These are phyloP conservation scores for Nothophoma quercina DNA, from an alignment of 2,329 filamentous ascomycete species.

Conservation along the genomic window DNA sequence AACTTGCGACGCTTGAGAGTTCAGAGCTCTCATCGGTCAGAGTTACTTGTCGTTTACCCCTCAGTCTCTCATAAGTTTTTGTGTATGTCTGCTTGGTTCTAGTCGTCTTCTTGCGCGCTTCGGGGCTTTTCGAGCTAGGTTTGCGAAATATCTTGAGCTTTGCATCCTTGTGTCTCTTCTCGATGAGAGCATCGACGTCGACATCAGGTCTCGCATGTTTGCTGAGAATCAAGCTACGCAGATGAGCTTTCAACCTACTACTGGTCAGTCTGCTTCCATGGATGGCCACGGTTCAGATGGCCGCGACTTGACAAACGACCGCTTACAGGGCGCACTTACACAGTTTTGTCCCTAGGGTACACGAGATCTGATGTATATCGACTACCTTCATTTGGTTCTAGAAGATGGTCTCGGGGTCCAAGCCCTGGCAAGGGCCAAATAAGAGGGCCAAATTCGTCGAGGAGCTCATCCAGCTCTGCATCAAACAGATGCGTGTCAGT, in stretches of 20 bases:
- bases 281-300: too few species aligned
- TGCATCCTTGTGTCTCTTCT: neutral
- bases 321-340: neutral
- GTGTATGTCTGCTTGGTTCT: neutral
- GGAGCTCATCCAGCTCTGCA: conserved; percentile 19
- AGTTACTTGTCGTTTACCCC: neutral
- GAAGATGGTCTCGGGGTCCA: conserved; percentile 18
- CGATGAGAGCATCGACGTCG: conserved; percentile 1
- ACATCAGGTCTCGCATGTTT: neutral
- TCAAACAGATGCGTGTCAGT: conserved; percentile 19
- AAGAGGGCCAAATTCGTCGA: conserved; percentile 18
- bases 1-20: neutral
- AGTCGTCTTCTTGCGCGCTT: too few species aligned
- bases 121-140: neutral
- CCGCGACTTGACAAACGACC: too few species aligned
- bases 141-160: neutral
- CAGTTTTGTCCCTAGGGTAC: conserved; percentile 12
- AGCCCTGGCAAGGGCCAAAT: conserved; percentile 22
- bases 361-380: conserved; percentile 18
- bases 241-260: neutral
- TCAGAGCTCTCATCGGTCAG: neutral
- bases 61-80: neutral
- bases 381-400: conserved; percentile 10
- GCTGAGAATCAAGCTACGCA: neutral
- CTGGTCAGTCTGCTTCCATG: neutral